A percentile compares a stretch with the other conserved stretches of the same genome.
Evolutionary conservation across 306 rosid species (phyloP).

Genomic region (Cucumis melo): DNA sequence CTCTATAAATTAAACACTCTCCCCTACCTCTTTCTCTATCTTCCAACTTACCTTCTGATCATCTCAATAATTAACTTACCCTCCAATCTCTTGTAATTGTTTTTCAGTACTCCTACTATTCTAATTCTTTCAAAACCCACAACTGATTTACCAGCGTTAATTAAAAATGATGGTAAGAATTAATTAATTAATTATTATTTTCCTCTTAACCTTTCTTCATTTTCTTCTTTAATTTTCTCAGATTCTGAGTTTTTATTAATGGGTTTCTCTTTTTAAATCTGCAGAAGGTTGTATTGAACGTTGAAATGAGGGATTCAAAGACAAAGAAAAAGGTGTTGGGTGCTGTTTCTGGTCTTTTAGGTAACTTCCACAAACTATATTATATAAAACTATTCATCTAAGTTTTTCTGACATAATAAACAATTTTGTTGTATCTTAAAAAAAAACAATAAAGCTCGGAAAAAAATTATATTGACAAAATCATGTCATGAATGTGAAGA

Average conservation of each 20-base stretch:
- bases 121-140: too few species aligned
- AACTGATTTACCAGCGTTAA: not conserved
- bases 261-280: not conserved
- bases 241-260: too few species aligned
- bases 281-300: conserved; percentile 66
- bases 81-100: too few species aligned
- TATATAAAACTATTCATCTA: too few species aligned
- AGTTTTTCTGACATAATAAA: too few species aligned
- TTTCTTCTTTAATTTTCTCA: too few species aligned
- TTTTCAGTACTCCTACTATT: not conserved
- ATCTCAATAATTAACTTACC: not conserved
- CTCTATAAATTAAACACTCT: not conserved
- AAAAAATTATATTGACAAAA: too few species aligned
- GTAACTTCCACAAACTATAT: conserved; percentile 11
- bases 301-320: conserved; percentile 47
- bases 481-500: too few species aligned
- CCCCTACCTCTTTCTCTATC: not conserved
- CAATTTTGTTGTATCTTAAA: too few species aligned
- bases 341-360: conserved; percentile 43
- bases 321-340: conserved; percentile 63
- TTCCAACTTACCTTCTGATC: not conserved
- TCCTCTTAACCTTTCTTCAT: too few species aligned
- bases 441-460: too few species aligned
- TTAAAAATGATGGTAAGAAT: not conserved
- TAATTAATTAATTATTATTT: too few species aligned